These are phyloP conservation scores for Purpureocillium lavendulum DNA, from an alignment of 2,329 filamentous ascomycete species.

Conservation along the genomic window DNA sequence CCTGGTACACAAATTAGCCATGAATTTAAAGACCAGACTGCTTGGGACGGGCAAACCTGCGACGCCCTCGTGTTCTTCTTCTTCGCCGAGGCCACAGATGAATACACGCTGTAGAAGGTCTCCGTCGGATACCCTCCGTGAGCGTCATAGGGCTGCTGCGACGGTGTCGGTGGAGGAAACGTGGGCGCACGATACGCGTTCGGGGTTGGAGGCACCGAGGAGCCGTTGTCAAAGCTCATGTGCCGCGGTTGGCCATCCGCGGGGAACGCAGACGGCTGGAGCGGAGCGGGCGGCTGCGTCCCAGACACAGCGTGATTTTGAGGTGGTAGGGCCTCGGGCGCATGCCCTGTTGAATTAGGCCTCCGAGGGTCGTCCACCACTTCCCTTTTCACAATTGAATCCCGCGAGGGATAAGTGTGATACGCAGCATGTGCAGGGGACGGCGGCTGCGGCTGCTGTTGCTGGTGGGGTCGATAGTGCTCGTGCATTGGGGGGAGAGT, in stretches of 20 bases:
- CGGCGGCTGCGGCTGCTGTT: conserved; percentile 22
- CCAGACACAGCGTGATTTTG: conserved; percentile 21
- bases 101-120: conserved; percentile 31
- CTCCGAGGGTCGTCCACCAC: conserved; percentile 41
- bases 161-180: conserved; percentile 32
- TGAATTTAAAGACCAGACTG: not conserved
- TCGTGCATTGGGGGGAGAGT: conserved; percentile 47
- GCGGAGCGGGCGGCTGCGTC: conserved; percentile 21
- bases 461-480: conserved; percentile 26
- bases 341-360: conserved; percentile 43
- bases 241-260: conserved; percentile 40
- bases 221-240: conserved; percentile 43
- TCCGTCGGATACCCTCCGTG: conserved; percentile 23
- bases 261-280: conserved; percentile 24
- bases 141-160: conserved; percentile 30
- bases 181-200: conserved; percentile 31
- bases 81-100: conserved; percentile 35
- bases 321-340: conserved; percentile 23
- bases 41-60: conserved; percentile 34
- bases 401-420: conserved; percentile 36
- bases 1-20: conserved; percentile 40
- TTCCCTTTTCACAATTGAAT: conserved; percentile 50
- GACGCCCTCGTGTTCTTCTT: conserved; percentile 59
- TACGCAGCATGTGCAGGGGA: conserved; percentile 36
- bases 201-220: conserved; percentile 35